Evolutionary conservation across 805 yeast species (phyloP).

Genomic region (Starmerella bacillaris): DNA sequence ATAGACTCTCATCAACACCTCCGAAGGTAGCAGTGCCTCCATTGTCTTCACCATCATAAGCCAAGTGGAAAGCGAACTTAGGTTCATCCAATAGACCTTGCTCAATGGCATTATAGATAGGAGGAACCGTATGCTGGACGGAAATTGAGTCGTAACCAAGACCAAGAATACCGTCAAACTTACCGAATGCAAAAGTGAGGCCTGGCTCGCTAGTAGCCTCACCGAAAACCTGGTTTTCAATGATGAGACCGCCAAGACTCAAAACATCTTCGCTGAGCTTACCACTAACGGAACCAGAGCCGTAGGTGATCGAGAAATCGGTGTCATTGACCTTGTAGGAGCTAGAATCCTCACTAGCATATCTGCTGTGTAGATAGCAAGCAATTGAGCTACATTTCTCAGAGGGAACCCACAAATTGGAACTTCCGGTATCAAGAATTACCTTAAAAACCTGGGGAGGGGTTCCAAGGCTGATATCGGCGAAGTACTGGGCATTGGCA

Average conservation of each 20-base stretch:
- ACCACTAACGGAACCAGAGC: slow-evolving; percentile 85
- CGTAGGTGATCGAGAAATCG: slow-evolving; percentile 71
- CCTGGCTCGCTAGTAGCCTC: slow-evolving; percentile 98
- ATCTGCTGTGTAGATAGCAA: slow-evolving; percentile 83
- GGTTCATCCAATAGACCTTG: slow-evolving; percentile 68
- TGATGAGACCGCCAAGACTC: slow-evolving; percentile 63
- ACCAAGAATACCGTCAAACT: slow-evolving; percentile 94
- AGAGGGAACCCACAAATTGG: slow-evolving; percentile 94
- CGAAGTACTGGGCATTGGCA: slow-evolving; percentile 86
- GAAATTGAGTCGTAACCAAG: slow-evolving; percentile 84
- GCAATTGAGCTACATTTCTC: slow-evolving; percentile 81
- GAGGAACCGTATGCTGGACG: slow-evolving; percentile 80
- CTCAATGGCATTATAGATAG: slow-evolving; percentile 73
- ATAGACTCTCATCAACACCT: slow-evolving; percentile 66
- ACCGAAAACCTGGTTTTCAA: slow-evolving; percentile 83
- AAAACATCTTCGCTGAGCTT: slow-evolving; percentile 75
- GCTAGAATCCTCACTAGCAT: slow-evolving; percentile 66
- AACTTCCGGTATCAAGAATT: slow-evolving; percentile 87
- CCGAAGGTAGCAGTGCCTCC: slow-evolving; percentile 95
- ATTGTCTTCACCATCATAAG: slow-evolving; percentile 45
- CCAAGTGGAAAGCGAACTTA: slow-evolving; percentile 79
- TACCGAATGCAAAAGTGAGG: slow-evolving; percentile 93
- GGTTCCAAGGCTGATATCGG: slow-evolving; percentile 80
- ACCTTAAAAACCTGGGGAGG: slow-evolving; percentile 91
- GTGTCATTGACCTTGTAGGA: slow-evolving; percentile 77